A percentile compares a stretch with the other conserved stretches of the same genome.
phyloP scores from a whole-genome alignment of 768 basidiomycete genomes.

The Calvatia gigantea region DNA sequence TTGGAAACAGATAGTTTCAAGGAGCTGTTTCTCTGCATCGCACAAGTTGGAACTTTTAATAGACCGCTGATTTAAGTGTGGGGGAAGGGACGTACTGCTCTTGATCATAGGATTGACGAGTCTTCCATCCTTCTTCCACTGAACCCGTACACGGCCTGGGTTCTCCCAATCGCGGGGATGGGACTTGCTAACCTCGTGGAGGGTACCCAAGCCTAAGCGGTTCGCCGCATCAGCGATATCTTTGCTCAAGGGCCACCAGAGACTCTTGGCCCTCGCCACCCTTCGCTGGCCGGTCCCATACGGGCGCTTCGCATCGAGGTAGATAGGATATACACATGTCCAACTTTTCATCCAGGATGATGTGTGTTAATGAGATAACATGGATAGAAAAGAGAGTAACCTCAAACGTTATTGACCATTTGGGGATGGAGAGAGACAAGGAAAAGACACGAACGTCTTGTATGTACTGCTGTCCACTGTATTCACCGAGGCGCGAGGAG shows the following conservation, averaged over 20 bases:
- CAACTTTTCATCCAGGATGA: slow-evolving; percentile 60
- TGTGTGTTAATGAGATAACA: not conserved
- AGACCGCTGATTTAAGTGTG: not conserved
- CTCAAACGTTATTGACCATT: slow-evolving; percentile 9
- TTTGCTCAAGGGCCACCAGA: slow-evolving; percentile 96
- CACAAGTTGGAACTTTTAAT: not conserved
- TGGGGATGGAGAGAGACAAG: slow-evolving; percentile 8
- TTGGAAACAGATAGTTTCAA: slow-evolving; percentile 70
- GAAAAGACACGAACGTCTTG: slow-evolving; percentile 63
- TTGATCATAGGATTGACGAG: slow-evolving; percentile 66
- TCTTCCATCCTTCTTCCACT: slow-evolving; percentile 80
- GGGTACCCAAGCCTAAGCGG: slow-evolving; percentile 69
- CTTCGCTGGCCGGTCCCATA: slow-evolving; percentile 82
- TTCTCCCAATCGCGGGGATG: slow-evolving; percentile 99
- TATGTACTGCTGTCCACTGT: slow-evolving; percentile 79
- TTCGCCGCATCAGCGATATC: slow-evolving; percentile 86
- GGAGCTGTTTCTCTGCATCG: slow-evolving; percentile 67
- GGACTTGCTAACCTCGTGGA: slow-evolving; percentile 87
- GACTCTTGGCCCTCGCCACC: slow-evolving; percentile 68
- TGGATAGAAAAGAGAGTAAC: not conserved
- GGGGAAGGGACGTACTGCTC: slow-evolving; percentile 56
- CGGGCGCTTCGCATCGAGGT: slow-evolving; percentile 92
- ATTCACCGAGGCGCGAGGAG: slow-evolving; percentile 32
- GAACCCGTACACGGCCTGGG: slow-evolving; percentile 90
- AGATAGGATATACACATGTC: slow-evolving; percentile 96